Percentiles rank a stretch among this genome's conserved stretches.
Conservation (phyloP, 495 filamentous ascomycete genomes). For the Tuber indicum region DNA sequence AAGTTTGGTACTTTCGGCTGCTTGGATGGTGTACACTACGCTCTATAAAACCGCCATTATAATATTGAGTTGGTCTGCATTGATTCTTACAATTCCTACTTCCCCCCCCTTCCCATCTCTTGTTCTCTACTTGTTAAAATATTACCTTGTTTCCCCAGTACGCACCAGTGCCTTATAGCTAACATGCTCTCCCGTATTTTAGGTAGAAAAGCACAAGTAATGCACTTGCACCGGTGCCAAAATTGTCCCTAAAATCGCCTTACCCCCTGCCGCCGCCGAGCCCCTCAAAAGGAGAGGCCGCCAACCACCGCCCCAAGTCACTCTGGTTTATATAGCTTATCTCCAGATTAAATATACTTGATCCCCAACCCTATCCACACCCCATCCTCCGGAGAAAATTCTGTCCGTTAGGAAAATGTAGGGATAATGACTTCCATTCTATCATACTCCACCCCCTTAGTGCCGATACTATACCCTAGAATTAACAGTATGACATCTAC, state of each 20-base stretch:
- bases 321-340: no score
- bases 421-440: not conserved
- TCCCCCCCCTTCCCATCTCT: not conserved
- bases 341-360: no score
- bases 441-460: no score
- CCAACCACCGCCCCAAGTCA: not conserved
- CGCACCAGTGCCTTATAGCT: not conserved
- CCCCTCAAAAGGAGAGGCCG: accelerated
- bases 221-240: not conserved
- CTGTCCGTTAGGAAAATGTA: not conserved
- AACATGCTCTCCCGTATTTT: not conserved
- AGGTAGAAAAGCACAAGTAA: not conserved
- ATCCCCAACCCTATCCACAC: not conserved
- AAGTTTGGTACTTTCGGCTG: not conserved
- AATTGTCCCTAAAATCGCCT: not conserved
- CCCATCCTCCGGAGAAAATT: not conserved
- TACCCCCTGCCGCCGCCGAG: no score
- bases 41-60: not conserved
- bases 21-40: not conserved
- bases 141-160: not conserved
- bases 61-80: not conserved
- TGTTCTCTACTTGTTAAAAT: not conserved
- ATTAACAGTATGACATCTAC: not conserved
- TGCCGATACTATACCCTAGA: no score
- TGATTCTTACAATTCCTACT: not conserved